A percentile compares a stretch with the other conserved stretches of the same genome.
These are phyloP conservation scores for Telfairia occidentalis DNA, from an alignment of 331 rosid genomes.

Conservation along the genomic window DNA sequence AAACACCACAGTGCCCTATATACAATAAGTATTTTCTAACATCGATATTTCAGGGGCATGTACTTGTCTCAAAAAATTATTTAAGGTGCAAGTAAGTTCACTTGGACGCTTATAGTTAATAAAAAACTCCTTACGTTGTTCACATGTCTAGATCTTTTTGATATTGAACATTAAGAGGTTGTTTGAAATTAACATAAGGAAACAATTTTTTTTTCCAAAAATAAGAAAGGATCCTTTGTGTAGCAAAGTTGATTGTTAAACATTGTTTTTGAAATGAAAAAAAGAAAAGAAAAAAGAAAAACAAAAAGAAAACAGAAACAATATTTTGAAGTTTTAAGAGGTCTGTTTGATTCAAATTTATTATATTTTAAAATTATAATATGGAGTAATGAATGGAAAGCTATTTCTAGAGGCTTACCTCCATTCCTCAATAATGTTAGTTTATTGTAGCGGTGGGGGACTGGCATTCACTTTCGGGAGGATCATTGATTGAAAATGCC, in stretches of 20 bases:
- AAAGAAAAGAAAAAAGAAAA: background rate
- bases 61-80: too few relatives aligned
- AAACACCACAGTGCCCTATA: background rate
- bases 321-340: background rate
- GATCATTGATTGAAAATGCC: background rate
- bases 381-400: background rate
- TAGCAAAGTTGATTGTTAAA: background rate
- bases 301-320: background rate
- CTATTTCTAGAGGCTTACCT: background rate
- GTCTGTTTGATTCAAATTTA: background rate
- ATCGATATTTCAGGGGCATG: background rate
- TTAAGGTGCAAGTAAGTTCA: background rate
- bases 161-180: background rate
- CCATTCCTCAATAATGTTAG: background rate
- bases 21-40: background rate
- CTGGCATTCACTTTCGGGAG: background rate
- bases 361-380: background rate
- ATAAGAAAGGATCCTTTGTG: background rate
- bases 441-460: background rate
- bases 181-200: background rate
- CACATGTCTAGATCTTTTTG: background rate
- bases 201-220: too few relatives aligned
- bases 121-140: background rate
- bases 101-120: background rate
- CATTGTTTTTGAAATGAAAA: background rate